Base-by-base conservation (phyloP, 2,329 filamentous ascomycete species). In the Colletotrichum tabaci region DNA sequence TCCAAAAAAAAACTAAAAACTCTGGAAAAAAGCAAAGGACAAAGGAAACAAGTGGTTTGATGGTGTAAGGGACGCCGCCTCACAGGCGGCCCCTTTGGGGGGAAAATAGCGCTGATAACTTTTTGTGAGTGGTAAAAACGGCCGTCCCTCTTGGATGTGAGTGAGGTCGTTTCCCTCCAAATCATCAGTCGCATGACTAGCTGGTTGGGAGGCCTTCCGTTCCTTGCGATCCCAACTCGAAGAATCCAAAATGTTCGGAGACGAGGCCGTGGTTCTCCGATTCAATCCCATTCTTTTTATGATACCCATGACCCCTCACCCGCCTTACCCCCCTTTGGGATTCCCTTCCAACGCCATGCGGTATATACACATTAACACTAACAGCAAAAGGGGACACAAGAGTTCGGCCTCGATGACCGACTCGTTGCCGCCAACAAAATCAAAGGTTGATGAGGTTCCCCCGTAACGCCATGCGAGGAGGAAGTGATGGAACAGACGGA, bases 281-380 rank as follows among this genome's bases (percentile, higher is more conserved):
- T 67, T 57, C 65, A 47, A 56, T 61, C 61, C 66, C 72, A 50
- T 66, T 73, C 64, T 66, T 66, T 72, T 72, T 67, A 44, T 57
- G 61, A 61, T 67, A 38, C 60, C 60, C 46, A 47, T 50, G 57
- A 50, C 62, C 68, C 26, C 52, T 21, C 38, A 23, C 21, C 55
- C 49, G n/a, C 60, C 52, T 16, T 40, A 13, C 21, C 55, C 57
- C 30, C 46, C 5, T 26, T 53, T 56, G 30, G 53, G 44, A 61
- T 73, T 65, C 53, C 61, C 49, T 46, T 61, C 60, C 38, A 74
- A 74, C 73, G 73, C 73, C 73, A 62, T 74, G 71, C 67, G 62
- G 38, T 61, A 73, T 67, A 61, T 64, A 71, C 50, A 73, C 63
- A 74, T 64, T 71, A 71, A 73, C 63, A 74, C 56, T 68, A 73